Conservation (phyloP, 2,329 filamentous ascomycete genomes). For the Penicillium palitans region DNA sequence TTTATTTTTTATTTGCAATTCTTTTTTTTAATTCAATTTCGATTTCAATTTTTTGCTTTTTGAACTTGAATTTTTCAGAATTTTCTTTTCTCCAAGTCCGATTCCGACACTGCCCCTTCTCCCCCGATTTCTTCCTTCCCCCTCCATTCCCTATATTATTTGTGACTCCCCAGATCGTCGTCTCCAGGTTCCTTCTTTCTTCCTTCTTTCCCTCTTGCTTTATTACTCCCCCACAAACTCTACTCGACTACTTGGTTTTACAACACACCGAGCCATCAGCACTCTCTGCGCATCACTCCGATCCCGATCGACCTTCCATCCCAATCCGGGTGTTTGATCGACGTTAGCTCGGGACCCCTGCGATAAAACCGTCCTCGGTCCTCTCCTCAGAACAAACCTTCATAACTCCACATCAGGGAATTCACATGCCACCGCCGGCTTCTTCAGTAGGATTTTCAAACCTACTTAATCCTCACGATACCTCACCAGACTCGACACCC, state of each 20-base stretch:
- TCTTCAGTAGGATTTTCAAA: conserved; percentile 74
- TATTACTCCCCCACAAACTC: not conserved
- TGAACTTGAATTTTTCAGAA: conserved; percentile 15
- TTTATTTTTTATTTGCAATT: conserved; percentile 15
- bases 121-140: conserved; percentile 32
- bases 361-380: conserved; percentile 19
- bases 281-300: not conserved
- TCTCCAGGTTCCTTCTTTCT: conserved; percentile 26
- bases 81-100: conserved; percentile 20
- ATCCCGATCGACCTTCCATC: conserved; percentile 8
- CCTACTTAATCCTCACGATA: conserved; percentile 65
- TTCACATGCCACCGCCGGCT: conserved; percentile 73
- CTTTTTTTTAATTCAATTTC: conserved; percentile 26
- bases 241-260: not conserved
- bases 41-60: conserved; percentile 29
- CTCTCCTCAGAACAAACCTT: not conserved
- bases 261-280: not conserved
- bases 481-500: conserved; percentile 27
- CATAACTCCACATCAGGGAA: not conserved
- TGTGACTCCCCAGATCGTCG: conserved; percentile 31
- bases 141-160: conserved; percentile 31
- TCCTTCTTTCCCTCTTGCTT: conserved; percentile 9
- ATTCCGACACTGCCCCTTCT: conserved; percentile 26
- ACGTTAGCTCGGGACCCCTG: conserved; percentile 26
- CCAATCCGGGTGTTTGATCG: conserved; percentile 31